Conservation (phyloP, 108 stramenopile species). For the Pseudonitzschia delicatissima region DNA sequence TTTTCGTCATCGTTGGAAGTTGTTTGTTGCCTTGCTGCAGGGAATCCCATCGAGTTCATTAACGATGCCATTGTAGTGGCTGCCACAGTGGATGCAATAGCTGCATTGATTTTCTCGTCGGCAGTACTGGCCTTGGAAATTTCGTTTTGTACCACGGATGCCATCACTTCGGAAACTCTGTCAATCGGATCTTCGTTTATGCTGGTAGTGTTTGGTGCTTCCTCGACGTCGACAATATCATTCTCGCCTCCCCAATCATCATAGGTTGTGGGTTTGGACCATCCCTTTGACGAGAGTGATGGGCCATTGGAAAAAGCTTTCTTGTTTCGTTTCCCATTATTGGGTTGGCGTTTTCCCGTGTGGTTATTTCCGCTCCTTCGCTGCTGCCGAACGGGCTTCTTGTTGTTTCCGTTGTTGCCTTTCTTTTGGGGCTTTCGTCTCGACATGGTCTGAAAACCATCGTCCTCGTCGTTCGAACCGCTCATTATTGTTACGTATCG, state of each 20-base stretch:
- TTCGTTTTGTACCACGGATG: background rate
- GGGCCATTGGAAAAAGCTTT: background rate
- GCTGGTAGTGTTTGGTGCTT: background rate
- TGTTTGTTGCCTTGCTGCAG: background rate
- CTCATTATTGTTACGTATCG: background rate
- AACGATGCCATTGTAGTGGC: constrained; percentile 17
- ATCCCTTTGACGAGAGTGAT: constrained; percentile 5
- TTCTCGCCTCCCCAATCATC: background rate
- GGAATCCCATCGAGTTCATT: constrained; percentile 11
- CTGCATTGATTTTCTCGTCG: constrained; percentile 28
- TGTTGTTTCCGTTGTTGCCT: background rate
- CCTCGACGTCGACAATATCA: background rate
- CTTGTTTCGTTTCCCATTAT: background rate
- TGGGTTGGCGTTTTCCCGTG: background rate
- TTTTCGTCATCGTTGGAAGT: background rate
- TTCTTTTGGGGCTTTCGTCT: background rate
- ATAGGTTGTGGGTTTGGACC: constrained; percentile 7
- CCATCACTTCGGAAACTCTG: constrained; percentile 3
- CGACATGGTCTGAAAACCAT: too few relatives aligned
- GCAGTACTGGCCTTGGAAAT: background rate
- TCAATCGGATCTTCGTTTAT: too few relatives aligned
- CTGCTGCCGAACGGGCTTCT: background rate
- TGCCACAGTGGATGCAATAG: constrained; percentile 33
- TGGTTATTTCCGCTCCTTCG: background rate
- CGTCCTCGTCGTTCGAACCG: background rate